Conservation (phyloP, 345 rosid genomes). For the Camelina laxa region DNA sequence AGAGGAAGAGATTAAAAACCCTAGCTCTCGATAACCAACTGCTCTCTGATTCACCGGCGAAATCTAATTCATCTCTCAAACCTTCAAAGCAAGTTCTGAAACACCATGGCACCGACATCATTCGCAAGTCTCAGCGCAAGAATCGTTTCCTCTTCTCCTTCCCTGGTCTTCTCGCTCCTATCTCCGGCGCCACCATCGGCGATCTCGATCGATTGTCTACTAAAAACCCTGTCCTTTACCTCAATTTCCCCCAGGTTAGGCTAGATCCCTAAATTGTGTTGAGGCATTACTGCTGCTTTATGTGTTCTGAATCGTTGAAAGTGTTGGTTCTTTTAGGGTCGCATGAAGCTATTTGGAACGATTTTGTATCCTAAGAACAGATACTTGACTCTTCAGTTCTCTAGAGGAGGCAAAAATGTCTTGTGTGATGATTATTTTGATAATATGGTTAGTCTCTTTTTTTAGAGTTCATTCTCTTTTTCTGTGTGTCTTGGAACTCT, state of each 20-base stretch:
- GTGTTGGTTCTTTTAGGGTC: slow-evolving; percentile 53
- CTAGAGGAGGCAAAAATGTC: slow-evolving; percentile 79
- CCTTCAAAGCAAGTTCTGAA: slow-evolving; percentile 69
- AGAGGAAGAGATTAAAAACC: slow-evolving; percentile 56
- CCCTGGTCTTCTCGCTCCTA: slow-evolving; percentile 51
- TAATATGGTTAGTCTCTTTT: slow-evolving; percentile 42
- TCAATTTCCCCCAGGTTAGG: slow-evolving; percentile 87
- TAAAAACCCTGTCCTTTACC: slow-evolving; percentile 86
- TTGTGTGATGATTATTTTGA: slow-evolving; percentile 46
- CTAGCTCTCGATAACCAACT: slow-evolving; percentile 57
- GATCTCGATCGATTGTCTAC: slow-evolving; percentile 77
- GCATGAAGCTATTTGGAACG: slow-evolving; percentile 91
- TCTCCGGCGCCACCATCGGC: slow-evolving; percentile 81
- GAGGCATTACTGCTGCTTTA: background rate
- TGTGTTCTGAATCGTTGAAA: background rate
- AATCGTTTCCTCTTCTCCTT: slow-evolving; percentile 84
- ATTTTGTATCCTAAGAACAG: slow-evolving; percentile 45
- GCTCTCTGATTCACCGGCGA: slow-evolving; percentile 61
- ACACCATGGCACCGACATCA: slow-evolving; percentile 80
- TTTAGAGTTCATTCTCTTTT: background rate
- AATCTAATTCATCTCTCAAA: slow-evolving; percentile 46
- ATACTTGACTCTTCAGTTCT: slow-evolving; percentile 56
- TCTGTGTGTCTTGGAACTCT: background rate
- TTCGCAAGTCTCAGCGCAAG: slow-evolving; percentile 82
- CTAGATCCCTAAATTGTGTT: background rate